Evolutionary conservation across 345 rosid genomes (phyloP).

Genomic region (Eucalyptus regnans): DNA sequence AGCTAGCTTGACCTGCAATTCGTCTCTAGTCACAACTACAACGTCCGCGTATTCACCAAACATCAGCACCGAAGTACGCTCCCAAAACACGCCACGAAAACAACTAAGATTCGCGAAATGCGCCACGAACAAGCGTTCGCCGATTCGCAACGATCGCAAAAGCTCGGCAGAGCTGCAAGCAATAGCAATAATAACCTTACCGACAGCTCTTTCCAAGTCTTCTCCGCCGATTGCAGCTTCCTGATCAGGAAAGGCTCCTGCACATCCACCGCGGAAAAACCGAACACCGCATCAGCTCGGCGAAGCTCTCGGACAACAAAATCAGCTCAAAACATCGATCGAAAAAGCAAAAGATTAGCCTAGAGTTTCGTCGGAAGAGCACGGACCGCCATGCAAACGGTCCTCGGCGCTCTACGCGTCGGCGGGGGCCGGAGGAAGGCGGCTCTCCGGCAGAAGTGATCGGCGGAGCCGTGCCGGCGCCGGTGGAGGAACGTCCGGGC

Average conservation of each 20-base stretch:
- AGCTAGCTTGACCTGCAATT: conserved; percentile 65
- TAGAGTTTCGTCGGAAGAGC: neutral
- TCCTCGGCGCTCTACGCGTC: conserved; percentile 20
- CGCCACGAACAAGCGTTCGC: neutral
- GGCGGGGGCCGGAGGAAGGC: conserved; percentile 9
- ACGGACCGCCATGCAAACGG: conserved; percentile 88
- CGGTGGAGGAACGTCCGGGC: conserved; percentile 20
- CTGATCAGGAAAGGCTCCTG: conserved; percentile 75
- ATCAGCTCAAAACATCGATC: neutral
- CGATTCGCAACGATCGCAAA: neutral
- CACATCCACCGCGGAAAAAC: neutral
- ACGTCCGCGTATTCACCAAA: neutral
- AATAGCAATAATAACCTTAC: conserved; percentile 19
- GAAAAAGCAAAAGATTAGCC: neutral
- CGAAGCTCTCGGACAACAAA: neutral
- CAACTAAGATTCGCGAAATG: neutral
- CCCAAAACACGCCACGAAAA: neutral
- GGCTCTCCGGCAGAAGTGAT: conserved; percentile 3
- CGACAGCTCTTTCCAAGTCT: conserved; percentile 91
- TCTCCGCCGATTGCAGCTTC: conserved; percentile 92
- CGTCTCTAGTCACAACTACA: neutral
- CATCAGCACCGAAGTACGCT: neutral
- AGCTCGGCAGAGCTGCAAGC: neutral
- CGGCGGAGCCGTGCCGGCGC: conserved; percentile 1
- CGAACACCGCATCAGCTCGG: neutral